Conservation (phyloP, 805 yeast species). For the Yarrowia sp. region DNA sequence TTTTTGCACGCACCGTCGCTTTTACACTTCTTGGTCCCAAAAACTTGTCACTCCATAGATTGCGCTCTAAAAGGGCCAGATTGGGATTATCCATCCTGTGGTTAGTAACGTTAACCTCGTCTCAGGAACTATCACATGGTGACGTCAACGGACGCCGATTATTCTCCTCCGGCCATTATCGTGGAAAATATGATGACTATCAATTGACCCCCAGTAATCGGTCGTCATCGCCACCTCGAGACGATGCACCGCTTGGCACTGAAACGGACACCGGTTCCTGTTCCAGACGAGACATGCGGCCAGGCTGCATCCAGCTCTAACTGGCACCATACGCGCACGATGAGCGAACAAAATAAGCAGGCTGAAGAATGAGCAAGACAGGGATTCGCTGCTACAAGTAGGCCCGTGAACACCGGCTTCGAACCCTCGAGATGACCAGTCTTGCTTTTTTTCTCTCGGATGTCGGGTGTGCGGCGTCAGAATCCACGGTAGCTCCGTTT, state of each 20-base stretch:
- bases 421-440: too few species aligned
- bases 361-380: too few species aligned
- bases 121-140: constrained; percentile 14
- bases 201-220: neutral
- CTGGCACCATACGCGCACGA: constrained; percentile 19
- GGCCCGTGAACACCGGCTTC: too few species aligned
- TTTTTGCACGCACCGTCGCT: neutral
- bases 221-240: neutral
- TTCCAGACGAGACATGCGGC: neutral
- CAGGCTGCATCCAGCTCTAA: constrained; percentile 6
- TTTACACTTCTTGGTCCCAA: neutral
- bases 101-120: constrained; percentile 9
- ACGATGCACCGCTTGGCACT: constrained; percentile 13
- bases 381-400: too few species aligned
- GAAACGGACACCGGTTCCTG: neutral
- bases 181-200: neutral
- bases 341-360: too few species aligned
- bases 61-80: constrained; percentile 25
- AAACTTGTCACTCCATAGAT: constrained; percentile 2
- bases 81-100: neutral
- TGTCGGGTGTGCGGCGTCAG: constrained; percentile 17
- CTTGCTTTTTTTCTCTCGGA: neutral
- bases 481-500: neutral
- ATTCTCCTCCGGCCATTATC: neutral
- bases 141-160: neutral